Evolutionary conservation across 345 rosid species (phyloP).

Genomic region (Lepidium africanum): DNA sequence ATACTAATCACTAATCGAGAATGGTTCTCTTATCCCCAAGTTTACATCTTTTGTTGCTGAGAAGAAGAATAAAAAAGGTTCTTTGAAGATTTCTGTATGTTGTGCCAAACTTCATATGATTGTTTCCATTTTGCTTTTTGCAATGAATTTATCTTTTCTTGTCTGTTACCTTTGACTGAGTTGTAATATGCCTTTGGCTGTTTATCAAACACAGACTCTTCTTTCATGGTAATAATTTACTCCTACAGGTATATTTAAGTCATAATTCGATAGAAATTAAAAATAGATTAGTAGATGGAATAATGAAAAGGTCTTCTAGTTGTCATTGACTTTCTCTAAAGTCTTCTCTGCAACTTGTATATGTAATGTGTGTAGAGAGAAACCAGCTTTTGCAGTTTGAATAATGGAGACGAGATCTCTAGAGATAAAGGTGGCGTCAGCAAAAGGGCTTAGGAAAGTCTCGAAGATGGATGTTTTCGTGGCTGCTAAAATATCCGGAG

Average conservation of each 20-base stretch:
- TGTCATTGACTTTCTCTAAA: slow-evolving; percentile 12
- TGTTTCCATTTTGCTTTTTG: not conserved
- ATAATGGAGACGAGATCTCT: slow-evolving; percentile 13
- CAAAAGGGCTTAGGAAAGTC: slow-evolving; percentile 13
- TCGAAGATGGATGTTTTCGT: slow-evolving; percentile 18
- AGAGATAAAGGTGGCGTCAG: slow-evolving; percentile 10
- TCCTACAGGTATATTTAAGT: not conserved
- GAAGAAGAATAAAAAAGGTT: slow-evolving; percentile 29
- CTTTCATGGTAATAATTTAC: slow-evolving; percentile 8
- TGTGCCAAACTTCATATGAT: slow-evolving; percentile 14
- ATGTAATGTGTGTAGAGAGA: not conserved
- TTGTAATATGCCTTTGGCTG: slow-evolving; percentile 8
- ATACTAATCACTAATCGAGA: slow-evolving; percentile 29
- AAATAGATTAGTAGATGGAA: not conserved
- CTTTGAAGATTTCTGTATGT: slow-evolving; percentile 13
- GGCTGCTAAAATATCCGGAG: slow-evolving; percentile 21
- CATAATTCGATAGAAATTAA: not conserved
- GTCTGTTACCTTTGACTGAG: not conserved
- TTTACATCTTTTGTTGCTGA: not conserved
- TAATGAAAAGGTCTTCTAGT: not conserved
- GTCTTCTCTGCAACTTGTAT: slow-evolving; percentile 20
- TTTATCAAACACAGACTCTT: slow-evolving; percentile 1
- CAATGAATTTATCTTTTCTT: not conserved
- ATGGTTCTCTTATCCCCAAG: not conserved
- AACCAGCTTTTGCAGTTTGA: not conserved